Conservation (phyloP, 75 land plant species). For the Chamaecyparis obtusa region DNA sequence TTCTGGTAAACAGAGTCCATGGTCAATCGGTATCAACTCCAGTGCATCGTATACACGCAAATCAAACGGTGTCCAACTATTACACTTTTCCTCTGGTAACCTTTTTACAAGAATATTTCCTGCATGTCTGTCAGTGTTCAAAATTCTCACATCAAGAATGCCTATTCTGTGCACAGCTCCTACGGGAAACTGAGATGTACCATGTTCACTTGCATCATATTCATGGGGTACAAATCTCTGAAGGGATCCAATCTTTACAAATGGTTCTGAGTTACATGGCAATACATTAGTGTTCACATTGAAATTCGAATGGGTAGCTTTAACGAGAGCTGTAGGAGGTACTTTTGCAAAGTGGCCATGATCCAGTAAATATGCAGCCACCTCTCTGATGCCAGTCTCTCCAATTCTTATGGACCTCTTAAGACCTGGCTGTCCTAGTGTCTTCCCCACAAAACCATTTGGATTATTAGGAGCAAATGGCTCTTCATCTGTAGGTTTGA, state of each 20-base stretch:
- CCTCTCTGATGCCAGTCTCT: constrained; percentile 64
- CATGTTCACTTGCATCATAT: constrained; percentile 68
- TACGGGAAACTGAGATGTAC: constrained; percentile 64
- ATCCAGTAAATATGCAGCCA: constrained; percentile 81
- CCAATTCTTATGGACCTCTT: constrained; percentile 50
- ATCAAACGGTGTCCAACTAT: not conserved
- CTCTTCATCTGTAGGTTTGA: constrained; percentile 69
- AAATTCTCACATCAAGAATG: constrained; percentile 63
- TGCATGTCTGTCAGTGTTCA: constrained; percentile 80
- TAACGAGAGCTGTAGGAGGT: constrained; percentile 67
- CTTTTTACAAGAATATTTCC: constrained; percentile 76
- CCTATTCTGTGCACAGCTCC: constrained; percentile 70
- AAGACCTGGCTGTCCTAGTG: constrained; percentile 50
- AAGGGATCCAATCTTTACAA: constrained; percentile 57
- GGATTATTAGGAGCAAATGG: constrained; percentile 60
- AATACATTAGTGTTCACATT: constrained; percentile 25
- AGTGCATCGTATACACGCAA: constrained; percentile 10
- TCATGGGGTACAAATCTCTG: constrained; percentile 74
- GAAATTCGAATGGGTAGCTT: constrained; percentile 40
- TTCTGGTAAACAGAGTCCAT: constrained; percentile 81
- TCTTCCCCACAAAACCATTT: constrained; percentile 54
- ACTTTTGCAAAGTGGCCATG: constrained; percentile 66
- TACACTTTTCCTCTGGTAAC: not conserved
- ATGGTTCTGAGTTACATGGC: constrained; percentile 11
- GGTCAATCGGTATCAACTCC: constrained; percentile 81